Evolutionary conservation across 2,329 filamentous ascomycete species (phyloP).

Genomic region (Coniochaeta pulveracea): DNA sequence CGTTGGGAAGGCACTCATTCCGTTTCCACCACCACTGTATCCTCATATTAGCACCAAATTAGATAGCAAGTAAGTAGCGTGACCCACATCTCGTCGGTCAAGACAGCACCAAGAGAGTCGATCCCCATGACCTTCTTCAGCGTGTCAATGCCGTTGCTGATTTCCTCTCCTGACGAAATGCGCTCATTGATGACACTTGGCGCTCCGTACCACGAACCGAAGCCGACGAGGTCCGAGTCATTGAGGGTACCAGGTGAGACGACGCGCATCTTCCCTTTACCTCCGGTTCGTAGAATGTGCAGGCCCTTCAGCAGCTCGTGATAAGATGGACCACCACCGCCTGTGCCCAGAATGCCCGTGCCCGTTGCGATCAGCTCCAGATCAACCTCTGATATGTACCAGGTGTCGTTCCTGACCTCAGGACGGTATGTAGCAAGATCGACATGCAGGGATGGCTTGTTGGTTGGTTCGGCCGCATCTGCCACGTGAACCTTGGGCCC

Average conservation of each 20-base stretch:
- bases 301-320: constrained; percentile 31
- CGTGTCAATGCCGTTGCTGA: constrained; percentile 23
- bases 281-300: constrained; percentile 21
- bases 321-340: constrained; percentile 2
- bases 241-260: constrained; percentile 23
- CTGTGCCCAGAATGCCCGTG: constrained; percentile 1
- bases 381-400: constrained; percentile 4
- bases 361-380: constrained; percentile 2
- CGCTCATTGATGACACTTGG: constrained; percentile 28
- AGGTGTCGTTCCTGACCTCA: not conserved
- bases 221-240: constrained; percentile 26
- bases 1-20: constrained; percentile 21
- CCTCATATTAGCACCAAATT: not conserved
- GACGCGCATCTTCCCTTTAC: constrained; percentile 24
- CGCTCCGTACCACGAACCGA: constrained; percentile 33
- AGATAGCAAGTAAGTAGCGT: not conserved
- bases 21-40: constrained; percentile 24
- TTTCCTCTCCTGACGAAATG: constrained; percentile 23
- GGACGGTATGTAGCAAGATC: constrained; percentile 8
- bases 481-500: constrained; percentile 5
- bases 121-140: constrained; percentile 20
- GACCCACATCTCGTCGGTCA: constrained; percentile 26
- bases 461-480: constrained; percentile 6
- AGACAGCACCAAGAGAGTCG: constrained; percentile 20
- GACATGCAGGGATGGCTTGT: constrained; percentile 11